A percentile compares a stretch with the other conserved stretches of the same genome.
phyloP scores from a whole-genome alignment of 2,329 filamentous ascomycete species.

The Alternaria gansuensis region DNA sequence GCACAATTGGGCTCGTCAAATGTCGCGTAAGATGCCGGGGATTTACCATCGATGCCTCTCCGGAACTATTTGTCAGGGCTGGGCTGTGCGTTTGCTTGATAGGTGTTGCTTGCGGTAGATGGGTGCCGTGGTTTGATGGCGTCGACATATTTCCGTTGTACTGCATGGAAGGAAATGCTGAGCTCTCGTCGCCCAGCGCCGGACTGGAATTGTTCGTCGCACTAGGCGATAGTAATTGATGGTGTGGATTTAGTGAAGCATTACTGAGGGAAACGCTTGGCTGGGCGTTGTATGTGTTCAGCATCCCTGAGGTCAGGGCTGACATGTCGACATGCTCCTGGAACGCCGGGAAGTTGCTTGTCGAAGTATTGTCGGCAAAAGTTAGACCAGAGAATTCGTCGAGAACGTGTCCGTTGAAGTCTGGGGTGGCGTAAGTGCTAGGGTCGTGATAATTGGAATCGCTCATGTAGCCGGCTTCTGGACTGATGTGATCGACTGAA shows the following conservation, averaged over 20 bases:
- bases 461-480: slow-evolving; percentile 47
- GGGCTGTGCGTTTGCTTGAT: slow-evolving; percentile 51
- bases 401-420: slow-evolving; percentile 43
- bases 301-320: slow-evolving; percentile 36
- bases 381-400: slow-evolving; percentile 43
- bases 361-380: slow-evolving; percentile 38
- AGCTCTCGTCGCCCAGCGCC: slow-evolving; percentile 42
- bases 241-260: slow-evolving; percentile 36
- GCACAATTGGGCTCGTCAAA: slow-evolving; percentile 52
- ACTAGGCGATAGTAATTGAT: slow-evolving; percentile 50
- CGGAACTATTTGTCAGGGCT: slow-evolving; percentile 51
- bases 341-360: slow-evolving; percentile 36
- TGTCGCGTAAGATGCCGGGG: slow-evolving; percentile 42
- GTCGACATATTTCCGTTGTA: slow-evolving; percentile 39
- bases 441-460: slow-evolving; percentile 46
- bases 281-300: slow-evolving; percentile 47
- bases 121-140: slow-evolving; percentile 37
- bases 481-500: slow-evolving; percentile 52
- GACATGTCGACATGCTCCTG: slow-evolving; percentile 41
- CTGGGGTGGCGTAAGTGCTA: slow-evolving; percentile 47
- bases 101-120: slow-evolving; percentile 40
- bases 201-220: slow-evolving; percentile 52
- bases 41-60: slow-evolving; percentile 38
- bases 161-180: slow-evolving; percentile 30
- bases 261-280: slow-evolving; percentile 33